Evolutionary conservation across 2,329 filamentous ascomycete genomes (phyloP), one percentile per base, ranked within the genome.

Genomic region (Chrysosporium keratinophilum): DNA sequence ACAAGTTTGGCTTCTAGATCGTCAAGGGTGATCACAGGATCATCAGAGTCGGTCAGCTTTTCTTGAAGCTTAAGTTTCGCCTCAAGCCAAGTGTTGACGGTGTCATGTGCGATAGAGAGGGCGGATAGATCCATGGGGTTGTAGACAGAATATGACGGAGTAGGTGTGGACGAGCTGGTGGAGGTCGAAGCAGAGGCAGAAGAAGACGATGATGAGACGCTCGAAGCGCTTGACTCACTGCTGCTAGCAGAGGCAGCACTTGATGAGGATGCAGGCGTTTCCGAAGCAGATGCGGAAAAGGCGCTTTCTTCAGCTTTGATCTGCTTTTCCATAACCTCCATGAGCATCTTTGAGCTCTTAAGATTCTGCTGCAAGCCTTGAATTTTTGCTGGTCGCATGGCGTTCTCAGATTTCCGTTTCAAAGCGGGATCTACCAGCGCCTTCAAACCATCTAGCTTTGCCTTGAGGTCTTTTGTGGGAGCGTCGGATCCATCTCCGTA

Each of bases 401-500:
- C 71, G 1, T 80, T 76, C 68, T 98, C 91, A 14, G 84, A 78
- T 46, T 84, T 82, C 56, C 93, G 81, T 64, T 79, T 82, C 61
- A 88, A 78, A 23, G 95, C 82, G 1, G 90, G 91, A 33, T 80
- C 75, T 50, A 90, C 86, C 45, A 96, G 79, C 51, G 82, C 80
- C 65, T 88, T 84, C 48, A 98, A 80, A 43, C 79, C 80, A 68
- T 87, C 84, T 48, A 94, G 79, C 66, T 84, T 88, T 53, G 80
- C 77, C 67, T 84, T 87, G 63, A 98, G 79, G 46, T 84, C 82
- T 2, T 87, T 81, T 55, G 83, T 83, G 35, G 80, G 76, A 3
- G 93, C 90, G 47, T 89, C 83, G 14, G 79, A 78, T 54, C 91
- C 88, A 45, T 90, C 89, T 14, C 81, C 87, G 66, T 95, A 93